Percentiles rank a stretch among this genome's conserved stretches.
These are phyloP conservation scores for Cavenderia fasciculata DNA, from an alignment of 78 protist genomes.

Conservation along the genomic window DNA sequence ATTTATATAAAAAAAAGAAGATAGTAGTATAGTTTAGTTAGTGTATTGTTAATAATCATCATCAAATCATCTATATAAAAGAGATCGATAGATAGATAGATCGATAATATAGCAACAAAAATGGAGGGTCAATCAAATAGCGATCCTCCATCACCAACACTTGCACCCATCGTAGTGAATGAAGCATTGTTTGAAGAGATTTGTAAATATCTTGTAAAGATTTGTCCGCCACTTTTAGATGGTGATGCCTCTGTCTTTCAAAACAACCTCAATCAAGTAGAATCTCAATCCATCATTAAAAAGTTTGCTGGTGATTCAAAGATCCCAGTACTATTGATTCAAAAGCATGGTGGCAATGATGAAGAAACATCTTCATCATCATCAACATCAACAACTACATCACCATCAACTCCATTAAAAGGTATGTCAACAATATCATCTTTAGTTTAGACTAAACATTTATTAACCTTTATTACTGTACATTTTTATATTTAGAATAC, in stretches of 20 bases:
- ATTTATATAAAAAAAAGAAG: no score
- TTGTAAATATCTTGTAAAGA: conserved; percentile 37
- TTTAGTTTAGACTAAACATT: not conserved
- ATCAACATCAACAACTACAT: conserved; percentile 1
- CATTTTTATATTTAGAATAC: conserved; percentile 5
- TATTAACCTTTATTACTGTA: not conserved
- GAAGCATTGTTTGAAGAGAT: conserved; percentile 25
- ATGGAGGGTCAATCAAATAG: no score
- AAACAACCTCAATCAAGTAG: not conserved
- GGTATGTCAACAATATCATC: not conserved
- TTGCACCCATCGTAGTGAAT: conserved; percentile 1
- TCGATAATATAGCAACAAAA: no score
- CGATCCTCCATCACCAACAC: not conserved
- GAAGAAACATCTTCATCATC: no score
- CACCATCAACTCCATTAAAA: not conserved
- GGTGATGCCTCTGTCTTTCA: conserved; percentile 49
- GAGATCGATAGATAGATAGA: no score
- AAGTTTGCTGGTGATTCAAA: conserved; percentile 63
- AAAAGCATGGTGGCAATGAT: conserved; percentile 11
- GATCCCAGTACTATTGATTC: conserved; percentile 72
- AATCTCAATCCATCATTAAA: conserved; percentile 4
- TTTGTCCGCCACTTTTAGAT: conserved; percentile 65
- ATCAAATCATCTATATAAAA: no score
- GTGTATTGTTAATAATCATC: no score
- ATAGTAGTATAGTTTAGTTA: no score